These are phyloP conservation scores for Suillus fuscotomentosus DNA, from an alignment of 768 basidiomycete species.

Conservation along the genomic window DNA sequence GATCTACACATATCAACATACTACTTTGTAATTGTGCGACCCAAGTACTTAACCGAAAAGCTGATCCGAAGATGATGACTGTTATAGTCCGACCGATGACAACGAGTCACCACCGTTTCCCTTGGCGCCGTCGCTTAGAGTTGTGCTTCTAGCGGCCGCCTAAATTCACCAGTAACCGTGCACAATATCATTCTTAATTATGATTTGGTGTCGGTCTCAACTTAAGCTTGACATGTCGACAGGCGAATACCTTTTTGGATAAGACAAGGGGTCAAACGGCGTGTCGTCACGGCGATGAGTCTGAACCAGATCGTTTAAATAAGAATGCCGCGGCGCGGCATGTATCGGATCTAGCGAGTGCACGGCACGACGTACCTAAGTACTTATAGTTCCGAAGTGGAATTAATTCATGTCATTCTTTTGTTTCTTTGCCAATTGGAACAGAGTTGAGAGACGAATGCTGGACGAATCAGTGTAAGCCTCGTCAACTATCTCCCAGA, in stretches of 20 bases:
- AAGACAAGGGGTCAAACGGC: not conserved
- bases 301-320: not conserved
- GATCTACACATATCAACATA: slow-evolving; percentile 28
- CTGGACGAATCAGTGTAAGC: not conserved
- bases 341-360: not conserved
- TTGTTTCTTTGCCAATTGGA: slow-evolving; percentile 1
- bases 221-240: not conserved
- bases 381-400: not conserved
- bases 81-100: not conserved
- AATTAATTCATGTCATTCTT: not conserved
- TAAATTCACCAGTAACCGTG: not conserved
- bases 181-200: not conserved
- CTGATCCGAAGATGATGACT: slow-evolving; percentile 12
- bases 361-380: not conserved
- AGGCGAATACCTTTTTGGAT: not conserved
- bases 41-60: not conserved
- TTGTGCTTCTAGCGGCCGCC: not conserved
- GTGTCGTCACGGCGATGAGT: not conserved
- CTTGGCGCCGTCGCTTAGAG: not conserved
- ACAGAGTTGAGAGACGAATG: not conserved
- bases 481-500: not conserved
- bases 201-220: not conserved
- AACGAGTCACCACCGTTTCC: slow-evolving; percentile 21
- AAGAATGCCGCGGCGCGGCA: not conserved
- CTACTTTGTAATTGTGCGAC: slow-evolving; percentile 19